phyloP scores from a whole-genome alignment of 441 rosid genomes.

The Aquilaria agallochum region DNA sequence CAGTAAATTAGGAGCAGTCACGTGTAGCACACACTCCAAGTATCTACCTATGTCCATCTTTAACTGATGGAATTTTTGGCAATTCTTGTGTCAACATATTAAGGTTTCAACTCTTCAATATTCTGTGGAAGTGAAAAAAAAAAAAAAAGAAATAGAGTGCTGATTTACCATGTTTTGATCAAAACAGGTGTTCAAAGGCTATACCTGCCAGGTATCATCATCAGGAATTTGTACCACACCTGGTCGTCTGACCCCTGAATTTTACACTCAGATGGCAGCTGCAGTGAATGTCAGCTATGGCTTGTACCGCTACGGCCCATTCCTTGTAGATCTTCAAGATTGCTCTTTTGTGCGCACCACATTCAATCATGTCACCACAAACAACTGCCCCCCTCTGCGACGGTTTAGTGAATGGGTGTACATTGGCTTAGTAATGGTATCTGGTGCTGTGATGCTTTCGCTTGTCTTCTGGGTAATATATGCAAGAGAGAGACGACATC shows the following conservation, averaged over 20 bases:
- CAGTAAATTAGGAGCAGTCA: neutral
- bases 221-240: slow-evolving; percentile 57
- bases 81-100: too few species aligned
- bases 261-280: slow-evolving; percentile 60
- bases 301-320: slow-evolving; percentile 74
- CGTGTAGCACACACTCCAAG: too few species aligned
- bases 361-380: slow-evolving; percentile 42
- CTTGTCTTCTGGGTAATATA: slow-evolving; percentile 94
- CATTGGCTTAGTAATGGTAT: slow-evolving; percentile 68
- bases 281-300: slow-evolving; percentile 83
- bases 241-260: slow-evolving; percentile 72
- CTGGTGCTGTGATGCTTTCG: slow-evolving; percentile 85
- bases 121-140: neutral
- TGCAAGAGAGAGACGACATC: slow-evolving; percentile 81
- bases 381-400: slow-evolving; percentile 66
- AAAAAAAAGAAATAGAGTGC: neutral
- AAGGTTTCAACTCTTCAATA: too few species aligned
- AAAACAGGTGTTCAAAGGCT: slow-evolving; percentile 68
- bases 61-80: too few species aligned
- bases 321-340: slow-evolving; percentile 65
- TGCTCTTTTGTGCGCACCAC: slow-evolving; percentile 82
- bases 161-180: neutral
- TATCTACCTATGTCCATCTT: too few species aligned
- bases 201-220: slow-evolving; percentile 51
- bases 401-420: slow-evolving; percentile 71